A percentile compares a stretch with the other conserved stretches of the same genome.
phyloP scores from a whole-genome alignment of 768 basidiomycete genomes.

The Hypsizygus marmoreus region DNA sequence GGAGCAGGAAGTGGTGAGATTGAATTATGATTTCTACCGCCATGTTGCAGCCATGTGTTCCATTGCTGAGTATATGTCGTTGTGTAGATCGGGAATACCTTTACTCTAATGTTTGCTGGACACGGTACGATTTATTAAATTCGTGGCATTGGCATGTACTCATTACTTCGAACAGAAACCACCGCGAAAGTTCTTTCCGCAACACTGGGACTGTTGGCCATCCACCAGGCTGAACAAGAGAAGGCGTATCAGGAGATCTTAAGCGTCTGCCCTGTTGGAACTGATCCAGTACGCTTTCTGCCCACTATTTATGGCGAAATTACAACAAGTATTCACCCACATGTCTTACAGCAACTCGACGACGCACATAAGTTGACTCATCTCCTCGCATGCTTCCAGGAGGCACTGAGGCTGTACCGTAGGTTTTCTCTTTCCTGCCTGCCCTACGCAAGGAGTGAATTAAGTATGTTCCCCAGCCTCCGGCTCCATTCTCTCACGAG shows the following conservation, averaged over 20 bases:
- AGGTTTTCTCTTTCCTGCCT: conserved; percentile 8
- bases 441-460: neutral
- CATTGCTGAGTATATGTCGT: too few relatives aligned
- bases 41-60: neutral
- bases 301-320: conserved; percentile 34
- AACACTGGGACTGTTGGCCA: conserved; percentile 44
- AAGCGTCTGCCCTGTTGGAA: conserved; percentile 32
- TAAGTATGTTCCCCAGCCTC: conserved; percentile 12
- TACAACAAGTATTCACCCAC: conserved; percentile 20
- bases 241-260: conserved; percentile 46
- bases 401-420: conserved; percentile 30
- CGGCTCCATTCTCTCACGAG: conserved; percentile 25
- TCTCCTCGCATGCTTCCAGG: conserved; percentile 27
- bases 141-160: neutral
- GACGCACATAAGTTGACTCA: conserved; percentile 24
- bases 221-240: conserved; percentile 47
- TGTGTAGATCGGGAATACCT: conserved; percentile 23
- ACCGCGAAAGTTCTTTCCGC: conserved; percentile 50
- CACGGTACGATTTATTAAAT: conserved; percentile 14
- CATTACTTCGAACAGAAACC: conserved; percentile 36
- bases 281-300: too few relatives aligned
- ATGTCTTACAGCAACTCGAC: conserved; percentile 17
- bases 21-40: neutral
- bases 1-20: conserved; percentile 19
- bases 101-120: conserved; percentile 23